Evolutionary conservation across 805 yeast genomes (phyloP).

Genomic region (Metschnikowia baotianmanensis): DNA sequence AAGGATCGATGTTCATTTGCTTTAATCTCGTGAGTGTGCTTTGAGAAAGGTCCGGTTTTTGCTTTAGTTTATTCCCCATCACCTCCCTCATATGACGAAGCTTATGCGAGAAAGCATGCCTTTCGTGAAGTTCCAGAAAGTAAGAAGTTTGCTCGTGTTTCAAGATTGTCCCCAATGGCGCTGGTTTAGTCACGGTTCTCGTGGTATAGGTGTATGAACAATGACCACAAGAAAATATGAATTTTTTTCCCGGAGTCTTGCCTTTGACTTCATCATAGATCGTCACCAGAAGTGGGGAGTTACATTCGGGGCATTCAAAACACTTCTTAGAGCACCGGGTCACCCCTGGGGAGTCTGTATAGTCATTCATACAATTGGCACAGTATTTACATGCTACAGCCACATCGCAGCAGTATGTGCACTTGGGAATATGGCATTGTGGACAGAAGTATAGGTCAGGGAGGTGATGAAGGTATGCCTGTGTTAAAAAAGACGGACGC

Average conservation of each 20-base stretch:
- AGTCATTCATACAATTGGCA: conserved; percentile 37
- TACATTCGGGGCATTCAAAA: conserved; percentile 39
- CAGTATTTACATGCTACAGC: conserved; percentile 34
- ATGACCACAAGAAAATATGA: conserved; percentile 14
- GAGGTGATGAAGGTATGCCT: conserved; percentile 15
- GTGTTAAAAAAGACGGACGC: conserved; percentile 6
- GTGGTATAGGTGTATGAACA: conserved; percentile 17
- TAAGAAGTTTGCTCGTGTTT: conserved; percentile 11
- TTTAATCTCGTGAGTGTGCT: conserved; percentile 7
- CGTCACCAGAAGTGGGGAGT: conserved; percentile 25
- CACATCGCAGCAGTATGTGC: conserved; percentile 26
- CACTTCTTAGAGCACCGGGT: conserved; percentile 37
- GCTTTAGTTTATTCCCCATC: not conserved
- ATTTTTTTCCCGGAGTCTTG: conserved; percentile 12
- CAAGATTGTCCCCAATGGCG: conserved; percentile 17
- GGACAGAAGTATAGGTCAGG: conserved; percentile 37
- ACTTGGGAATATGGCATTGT: conserved; percentile 31
- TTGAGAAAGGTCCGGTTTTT: conserved; percentile 1
- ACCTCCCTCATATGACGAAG: conserved; percentile 1
- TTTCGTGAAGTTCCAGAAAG: conserved; percentile 13
- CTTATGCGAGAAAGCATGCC: conserved; percentile 6
- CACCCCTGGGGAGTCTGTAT: conserved; percentile 22
- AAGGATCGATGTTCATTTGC: conserved; percentile 8
- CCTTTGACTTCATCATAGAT: conserved; percentile 16
- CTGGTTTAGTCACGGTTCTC: conserved; percentile 16